phyloP scores from a whole-genome alignment of 2,329 filamentous ascomycete genomes.

The Pyrenophora seminiperda region DNA sequence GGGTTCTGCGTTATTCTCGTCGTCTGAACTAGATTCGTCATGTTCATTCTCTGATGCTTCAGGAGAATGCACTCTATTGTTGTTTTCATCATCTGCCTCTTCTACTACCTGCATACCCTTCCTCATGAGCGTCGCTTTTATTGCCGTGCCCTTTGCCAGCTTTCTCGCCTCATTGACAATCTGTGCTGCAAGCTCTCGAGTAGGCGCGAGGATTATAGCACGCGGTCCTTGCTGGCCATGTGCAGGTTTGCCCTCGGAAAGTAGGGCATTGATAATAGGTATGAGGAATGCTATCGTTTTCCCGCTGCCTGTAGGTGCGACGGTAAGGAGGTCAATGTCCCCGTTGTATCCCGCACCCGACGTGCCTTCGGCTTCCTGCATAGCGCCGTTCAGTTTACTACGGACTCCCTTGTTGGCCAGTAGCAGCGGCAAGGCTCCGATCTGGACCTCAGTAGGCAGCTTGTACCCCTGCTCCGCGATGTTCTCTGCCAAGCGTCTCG shows the following conservation, averaged over 20 bases:
- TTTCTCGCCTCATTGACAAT: conserved; percentile 77
- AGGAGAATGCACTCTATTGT: conserved; percentile 23
- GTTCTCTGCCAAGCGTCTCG: conserved; percentile 75
- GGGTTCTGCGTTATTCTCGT: conserved; percentile 42
- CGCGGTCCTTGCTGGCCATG: conserved; percentile 34
- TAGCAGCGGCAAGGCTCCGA: conserved; percentile 81
- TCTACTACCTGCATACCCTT: conserved; percentile 76
- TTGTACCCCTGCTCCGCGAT: conserved; percentile 82
- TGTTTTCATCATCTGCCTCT: conserved; percentile 50
- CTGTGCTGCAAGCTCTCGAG: conserved; percentile 57
- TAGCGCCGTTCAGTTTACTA: background rate
- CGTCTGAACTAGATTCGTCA: conserved; percentile 40
- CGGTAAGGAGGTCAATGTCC: conserved; percentile 76
- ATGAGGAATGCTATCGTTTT: conserved; percentile 95
- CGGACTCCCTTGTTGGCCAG: conserved; percentile 57
- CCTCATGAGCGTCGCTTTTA: conserved; percentile 80
- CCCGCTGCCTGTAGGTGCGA: conserved; percentile 93
- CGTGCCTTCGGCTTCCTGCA: conserved; percentile 49
- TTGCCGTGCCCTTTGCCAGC: conserved; percentile 73
- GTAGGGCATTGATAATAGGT: conserved; percentile 77
- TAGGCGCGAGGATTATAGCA: conserved; percentile 56
- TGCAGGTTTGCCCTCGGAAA: conserved; percentile 35
- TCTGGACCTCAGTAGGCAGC: conserved; percentile 90
- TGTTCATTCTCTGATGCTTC: conserved; percentile 51
- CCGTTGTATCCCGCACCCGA: conserved; percentile 32